Evolutionary conservation across 2,329 filamentous ascomycete genomes (phyloP), one percentile per base, ranked within the genome.

Genomic region (Stemphylium vesicarium): DNA sequence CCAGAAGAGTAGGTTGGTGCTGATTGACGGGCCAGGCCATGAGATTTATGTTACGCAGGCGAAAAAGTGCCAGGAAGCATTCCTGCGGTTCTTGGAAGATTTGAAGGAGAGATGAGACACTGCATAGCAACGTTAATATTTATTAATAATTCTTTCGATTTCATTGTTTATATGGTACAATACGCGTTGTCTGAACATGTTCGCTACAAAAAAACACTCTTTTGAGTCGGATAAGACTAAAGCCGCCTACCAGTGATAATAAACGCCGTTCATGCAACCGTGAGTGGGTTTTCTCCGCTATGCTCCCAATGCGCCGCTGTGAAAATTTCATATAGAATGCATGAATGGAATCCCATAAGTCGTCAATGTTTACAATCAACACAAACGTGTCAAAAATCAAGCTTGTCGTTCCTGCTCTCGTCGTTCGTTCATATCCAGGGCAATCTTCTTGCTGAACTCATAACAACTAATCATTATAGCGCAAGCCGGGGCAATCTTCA

Each of bases 381-480:
- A 15, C 2, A 16, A 16, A 26, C 8, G n/a, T 33, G 9, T 26
- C 11, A 12, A 20, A n/a, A 8, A 22, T 57, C 35, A 62, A 15
- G 62, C 50, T 32, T 59, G 57, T 53, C 60, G 53, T 24, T 69
- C 64, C 41, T 58, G 48, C 29, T 68, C 62, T 49, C 77, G 78
- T 63, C 79, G 79, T 65, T 87, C 82, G 63, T 98, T 97, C 44
- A 91, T 85, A 10, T 85, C 83, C 49, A 86, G 83, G 31, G 96
- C 96, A 73, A 90, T 88, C 75, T 90, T 88, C 82, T 99, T 99
- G 45, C 95, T 93, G 33, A 98, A 85, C 76, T 99, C 95, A 75
- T 98, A 99, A 72, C 89, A 96, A 73, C 91, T 96, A 72, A 99
- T 98, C 95, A 99, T 99, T 73, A 99, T 98, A 24, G 95, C 95